Evolutionary conservation across 345 rosid species (phyloP).

Genomic region (Eucalyptus regnans): DNA sequence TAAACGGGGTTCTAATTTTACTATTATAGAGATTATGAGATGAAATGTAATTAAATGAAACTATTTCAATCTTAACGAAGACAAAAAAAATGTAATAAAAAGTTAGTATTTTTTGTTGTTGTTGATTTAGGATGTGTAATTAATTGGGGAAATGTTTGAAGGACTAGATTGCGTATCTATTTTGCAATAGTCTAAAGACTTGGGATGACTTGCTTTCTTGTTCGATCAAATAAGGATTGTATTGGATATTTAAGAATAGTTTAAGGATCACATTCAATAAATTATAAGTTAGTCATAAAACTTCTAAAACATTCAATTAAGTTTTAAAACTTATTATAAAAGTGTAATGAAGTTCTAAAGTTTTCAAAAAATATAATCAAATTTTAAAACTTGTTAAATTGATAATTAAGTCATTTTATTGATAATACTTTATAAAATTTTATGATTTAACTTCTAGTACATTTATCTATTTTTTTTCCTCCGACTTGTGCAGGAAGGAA

Average conservation of each 20-base stretch:
- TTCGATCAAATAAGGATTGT: neutral
- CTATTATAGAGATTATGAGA: neutral
- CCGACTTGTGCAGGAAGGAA: neutral
- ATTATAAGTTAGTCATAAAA: neutral
- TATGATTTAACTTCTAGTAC: rapidly evolving
- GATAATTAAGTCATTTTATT: too few relatives aligned
- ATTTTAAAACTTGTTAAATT: rapidly evolving
- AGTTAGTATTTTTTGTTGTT: neutral
- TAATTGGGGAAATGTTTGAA: neutral
- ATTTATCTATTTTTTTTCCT: rapidly evolving
- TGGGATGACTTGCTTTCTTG: neutral
- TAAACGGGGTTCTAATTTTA: neutral
- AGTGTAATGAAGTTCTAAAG: rapidly evolving
- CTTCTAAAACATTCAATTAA: too few relatives aligned
- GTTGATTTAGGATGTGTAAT: neutral
- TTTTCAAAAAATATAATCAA: too few relatives aligned
- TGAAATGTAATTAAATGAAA: neutral
- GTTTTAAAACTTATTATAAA: too few relatives aligned
- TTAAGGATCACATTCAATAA: rapidly evolving
- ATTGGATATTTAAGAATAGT: neutral
- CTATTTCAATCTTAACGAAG: neutral
- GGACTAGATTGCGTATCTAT: neutral
- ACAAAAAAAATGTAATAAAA: neutral
- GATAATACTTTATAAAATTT: rapidly evolving
- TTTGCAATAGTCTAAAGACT: neutral